Conservation (phyloP, 2,329 filamentous ascomycete species). For the Neocucurbitaria cava region DNA sequence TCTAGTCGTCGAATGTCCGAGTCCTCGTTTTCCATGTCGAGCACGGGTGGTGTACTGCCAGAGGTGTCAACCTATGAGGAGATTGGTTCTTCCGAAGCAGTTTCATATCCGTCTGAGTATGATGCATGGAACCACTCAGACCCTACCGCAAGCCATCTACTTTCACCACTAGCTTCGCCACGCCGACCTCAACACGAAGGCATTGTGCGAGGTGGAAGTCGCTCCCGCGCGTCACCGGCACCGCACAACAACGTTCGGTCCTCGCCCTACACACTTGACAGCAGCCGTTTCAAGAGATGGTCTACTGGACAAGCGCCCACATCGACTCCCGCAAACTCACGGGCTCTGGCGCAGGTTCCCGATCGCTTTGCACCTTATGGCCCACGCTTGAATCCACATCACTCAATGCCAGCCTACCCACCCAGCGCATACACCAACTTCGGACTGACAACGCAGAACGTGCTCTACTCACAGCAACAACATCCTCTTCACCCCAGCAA, state of each 20-base stretch:
- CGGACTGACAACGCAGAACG: conserved; percentile 42
- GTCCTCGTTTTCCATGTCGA: conserved; percentile 77
- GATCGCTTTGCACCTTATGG: conserved; percentile 68
- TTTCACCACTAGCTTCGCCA: conserved; percentile 77
- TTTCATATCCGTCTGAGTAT: conserved; percentile 66
- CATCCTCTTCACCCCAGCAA: conserved; percentile 60
- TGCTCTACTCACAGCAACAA: conserved; percentile 52
- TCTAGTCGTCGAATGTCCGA: conserved; percentile 71
- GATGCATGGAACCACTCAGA: conserved; percentile 72
- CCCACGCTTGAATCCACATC: conserved; percentile 60
- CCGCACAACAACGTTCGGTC: conserved; percentile 72
- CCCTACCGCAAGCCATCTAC: conserved; percentile 68
- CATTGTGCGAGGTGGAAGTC: conserved; percentile 61
- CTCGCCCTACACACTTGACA: conserved; percentile 74
- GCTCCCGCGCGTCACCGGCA: conserved; percentile 74
- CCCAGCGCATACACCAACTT: conserved; percentile 40
- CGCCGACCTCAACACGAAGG: conserved; percentile 65
- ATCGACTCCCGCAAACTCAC: conserved; percentile 65
- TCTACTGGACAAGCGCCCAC: conserved; percentile 70
- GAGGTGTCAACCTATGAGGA: conserved; percentile 77
- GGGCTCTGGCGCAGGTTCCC: conserved; percentile 63
- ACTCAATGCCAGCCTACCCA: conserved; percentile 49
- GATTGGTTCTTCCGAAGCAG: conserved; percentile 71
- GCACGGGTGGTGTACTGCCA: conserved; percentile 60
- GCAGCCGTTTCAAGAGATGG: conserved; percentile 74